phyloP scores from a whole-genome alignment of 2,329 filamentous ascomycete genomes.

The Orbilia quercus region DNA sequence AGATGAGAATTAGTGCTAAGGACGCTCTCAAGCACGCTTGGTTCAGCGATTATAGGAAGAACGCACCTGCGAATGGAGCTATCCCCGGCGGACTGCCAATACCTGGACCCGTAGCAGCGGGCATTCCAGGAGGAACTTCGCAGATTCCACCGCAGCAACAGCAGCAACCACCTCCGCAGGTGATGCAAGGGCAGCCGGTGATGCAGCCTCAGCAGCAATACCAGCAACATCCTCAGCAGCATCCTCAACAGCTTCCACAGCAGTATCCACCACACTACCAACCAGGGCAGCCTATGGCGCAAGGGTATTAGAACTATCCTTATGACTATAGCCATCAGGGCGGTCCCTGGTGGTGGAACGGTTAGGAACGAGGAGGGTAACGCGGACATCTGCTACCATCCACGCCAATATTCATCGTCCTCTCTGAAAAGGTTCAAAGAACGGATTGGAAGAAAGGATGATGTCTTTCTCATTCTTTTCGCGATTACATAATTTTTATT shows the following conservation, averaged over 20 bases:
- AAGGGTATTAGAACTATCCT: slow-evolving; percentile 59
- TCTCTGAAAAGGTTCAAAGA: background rate
- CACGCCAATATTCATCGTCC: slow-evolving; percentile 43
- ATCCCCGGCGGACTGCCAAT: slow-evolving; percentile 50
- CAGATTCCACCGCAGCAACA: slow-evolving; percentile 63
- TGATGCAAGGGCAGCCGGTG: slow-evolving; percentile 41
- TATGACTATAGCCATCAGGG: slow-evolving; percentile 56
- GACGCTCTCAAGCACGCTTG: slow-evolving; percentile 90
- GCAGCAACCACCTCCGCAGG: slow-evolving; percentile 64
- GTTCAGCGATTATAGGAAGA: slow-evolving; percentile 74
- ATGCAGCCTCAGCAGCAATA: slow-evolving; percentile 49
- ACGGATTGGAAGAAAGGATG: background rate
- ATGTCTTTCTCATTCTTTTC: slow-evolving; percentile 16
- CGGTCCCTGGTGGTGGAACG: slow-evolving; percentile 52
- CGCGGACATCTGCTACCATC: slow-evolving; percentile 36
- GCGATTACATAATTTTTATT: slow-evolving; percentile 37
- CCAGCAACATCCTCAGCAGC: slow-evolving; percentile 57
- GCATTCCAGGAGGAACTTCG: slow-evolving; percentile 43
- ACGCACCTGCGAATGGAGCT: slow-evolving; percentile 43
- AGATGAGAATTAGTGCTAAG: slow-evolving; percentile 86
- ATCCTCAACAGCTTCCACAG: slow-evolving; percentile 30
- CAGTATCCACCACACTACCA: slow-evolving; percentile 57
- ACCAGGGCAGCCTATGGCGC: slow-evolving; percentile 39
- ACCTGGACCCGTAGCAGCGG: slow-evolving; percentile 37
- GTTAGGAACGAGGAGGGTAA: slow-evolving; percentile 5